phyloP scores from a whole-genome alignment of 257 asterid species.

The Nicotiana noctiflora region DNA sequence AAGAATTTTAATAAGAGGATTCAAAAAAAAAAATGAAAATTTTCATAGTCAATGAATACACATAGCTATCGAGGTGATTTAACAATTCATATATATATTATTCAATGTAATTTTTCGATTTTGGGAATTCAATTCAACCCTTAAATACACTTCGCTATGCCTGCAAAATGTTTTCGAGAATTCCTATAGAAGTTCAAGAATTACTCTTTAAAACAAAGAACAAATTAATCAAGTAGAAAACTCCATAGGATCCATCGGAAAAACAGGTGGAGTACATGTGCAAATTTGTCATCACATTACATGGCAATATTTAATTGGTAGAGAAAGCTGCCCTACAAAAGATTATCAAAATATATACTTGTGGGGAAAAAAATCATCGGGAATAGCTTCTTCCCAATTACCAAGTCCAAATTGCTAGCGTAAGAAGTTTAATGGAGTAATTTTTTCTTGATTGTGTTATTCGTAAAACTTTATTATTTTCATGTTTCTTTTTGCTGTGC shows the following conservation, averaged over 20 bases:
- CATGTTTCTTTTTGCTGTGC: no score
- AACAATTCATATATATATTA: no score
- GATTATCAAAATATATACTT: no score
- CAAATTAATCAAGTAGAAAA: background rate
- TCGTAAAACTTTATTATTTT: background rate
- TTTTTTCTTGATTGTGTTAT: background rate
- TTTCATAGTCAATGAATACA: no score
- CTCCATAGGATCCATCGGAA: background rate
- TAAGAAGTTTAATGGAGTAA: background rate
- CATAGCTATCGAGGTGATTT: no score
- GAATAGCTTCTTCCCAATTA: background rate
- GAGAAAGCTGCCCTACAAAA: background rate
- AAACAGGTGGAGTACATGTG: background rate
- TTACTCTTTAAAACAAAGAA: background rate
- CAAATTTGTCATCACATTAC: slow-evolving; percentile 1
- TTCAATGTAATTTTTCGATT: no score
- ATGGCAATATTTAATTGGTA: background rate
- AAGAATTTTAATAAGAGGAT: no score
- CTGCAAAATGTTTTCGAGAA: background rate
- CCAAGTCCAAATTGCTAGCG: background rate
- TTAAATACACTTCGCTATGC: no score
- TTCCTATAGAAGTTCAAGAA: background rate
- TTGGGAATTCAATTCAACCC: no score
- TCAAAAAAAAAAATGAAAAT: no score
- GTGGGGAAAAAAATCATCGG: background rate